These are phyloP conservation scores for Fraxinus sp. DNA, from an alignment of 305 asterid species.

Conservation along the genomic window DNA sequence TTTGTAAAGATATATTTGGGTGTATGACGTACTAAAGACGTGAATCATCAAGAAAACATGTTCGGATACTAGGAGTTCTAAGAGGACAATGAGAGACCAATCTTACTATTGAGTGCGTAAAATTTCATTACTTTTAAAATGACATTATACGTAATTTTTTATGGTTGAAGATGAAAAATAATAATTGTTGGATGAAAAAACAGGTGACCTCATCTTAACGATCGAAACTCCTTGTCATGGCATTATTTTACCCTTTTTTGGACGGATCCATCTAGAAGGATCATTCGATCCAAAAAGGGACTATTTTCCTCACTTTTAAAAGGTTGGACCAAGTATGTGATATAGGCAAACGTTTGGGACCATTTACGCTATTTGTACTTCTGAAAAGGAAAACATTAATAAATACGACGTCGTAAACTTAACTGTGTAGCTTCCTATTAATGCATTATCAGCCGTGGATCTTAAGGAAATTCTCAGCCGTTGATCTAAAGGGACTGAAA, in stretches of 20 bases:
- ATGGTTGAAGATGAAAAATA: no score
- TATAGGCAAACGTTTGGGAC: not conserved
- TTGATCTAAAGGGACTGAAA: constrained; percentile 17
- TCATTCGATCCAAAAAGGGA: not conserved
- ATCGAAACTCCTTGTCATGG: no score
- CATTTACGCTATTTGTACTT: not conserved
- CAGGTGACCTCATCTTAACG: no score
- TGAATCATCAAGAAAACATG: no score
- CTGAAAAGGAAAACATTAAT: not conserved
- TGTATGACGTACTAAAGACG: no score
- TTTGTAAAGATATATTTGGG: no score
- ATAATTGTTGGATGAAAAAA: no score
- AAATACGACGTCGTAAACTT: not conserved
- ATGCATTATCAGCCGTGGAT: not conserved
- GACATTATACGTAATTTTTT: no score
- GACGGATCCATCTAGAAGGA: not conserved
- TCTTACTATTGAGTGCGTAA: no score
- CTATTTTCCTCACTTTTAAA: not conserved
- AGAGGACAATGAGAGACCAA: no score
- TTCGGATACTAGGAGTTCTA: no score
- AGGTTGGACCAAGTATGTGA: not conserved
- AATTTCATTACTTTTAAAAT: no score
- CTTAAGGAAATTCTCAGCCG: constrained; percentile 17
- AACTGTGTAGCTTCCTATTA: not conserved
- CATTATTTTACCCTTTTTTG: not conserved